Evolutionary conservation across 305 asterid species (phyloP).

Genomic region (Fraxinus sp.): DNA sequence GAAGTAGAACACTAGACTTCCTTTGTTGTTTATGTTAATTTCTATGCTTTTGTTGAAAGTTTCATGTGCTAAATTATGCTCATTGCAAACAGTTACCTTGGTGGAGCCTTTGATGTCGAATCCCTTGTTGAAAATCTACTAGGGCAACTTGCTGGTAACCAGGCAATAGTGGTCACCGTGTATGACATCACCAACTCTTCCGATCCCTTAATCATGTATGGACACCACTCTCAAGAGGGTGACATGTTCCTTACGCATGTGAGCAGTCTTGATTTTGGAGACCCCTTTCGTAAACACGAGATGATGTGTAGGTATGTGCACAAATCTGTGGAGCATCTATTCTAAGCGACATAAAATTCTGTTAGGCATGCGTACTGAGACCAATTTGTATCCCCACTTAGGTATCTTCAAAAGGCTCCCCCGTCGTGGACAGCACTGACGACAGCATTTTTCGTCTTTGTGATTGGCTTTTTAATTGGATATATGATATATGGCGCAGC

Average conservation of each 20-base stretch:
- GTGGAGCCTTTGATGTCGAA: constrained; percentile 93
- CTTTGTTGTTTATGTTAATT: neutral
- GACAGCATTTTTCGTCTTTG: constrained; percentile 48
- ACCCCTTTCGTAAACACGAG: constrained; percentile 83
- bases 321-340: neutral
- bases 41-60: neutral
- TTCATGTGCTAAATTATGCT: neutral
- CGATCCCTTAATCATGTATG: constrained; percentile 76
- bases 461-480: constrained; percentile 57
- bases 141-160: constrained; percentile 86
- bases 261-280: constrained; percentile 84
- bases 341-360: neutral
- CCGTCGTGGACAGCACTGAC: constrained; percentile 59
- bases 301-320: constrained; percentile 79
- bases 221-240: constrained; percentile 53
- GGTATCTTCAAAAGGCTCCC: constrained; percentile 82
- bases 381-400: constrained; percentile 26
- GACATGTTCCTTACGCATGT: constrained; percentile 64
- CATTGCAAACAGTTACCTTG: constrained; percentile 60
- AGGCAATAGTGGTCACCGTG: constrained; percentile 74
- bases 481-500: constrained; percentile 63
- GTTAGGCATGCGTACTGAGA: constrained; percentile 3
- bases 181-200: constrained; percentile 79
- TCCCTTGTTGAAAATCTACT: constrained; percentile 88
- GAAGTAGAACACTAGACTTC: neutral